Percentiles rank a stretch among this genome's conserved stretches.
Conservation (phyloP, 2,329 filamentous ascomycete species). For the Pestalotiopsis sp. region DNA sequence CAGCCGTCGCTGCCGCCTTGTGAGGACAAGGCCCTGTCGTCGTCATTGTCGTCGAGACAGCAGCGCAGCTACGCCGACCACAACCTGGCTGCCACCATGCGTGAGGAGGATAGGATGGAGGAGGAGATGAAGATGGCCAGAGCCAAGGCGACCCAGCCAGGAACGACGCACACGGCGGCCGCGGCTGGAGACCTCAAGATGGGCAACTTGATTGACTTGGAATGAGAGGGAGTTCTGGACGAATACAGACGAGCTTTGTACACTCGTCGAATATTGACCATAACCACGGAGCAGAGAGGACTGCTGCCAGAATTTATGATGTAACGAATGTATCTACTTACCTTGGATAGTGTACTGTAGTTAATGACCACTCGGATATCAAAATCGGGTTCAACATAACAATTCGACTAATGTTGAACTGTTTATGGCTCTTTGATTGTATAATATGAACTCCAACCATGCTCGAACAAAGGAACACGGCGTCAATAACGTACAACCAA, state of each 20-base stretch:
- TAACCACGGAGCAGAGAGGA: background rate
- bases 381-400: background rate
- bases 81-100: background rate
- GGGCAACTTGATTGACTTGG: background rate
- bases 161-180: background rate
- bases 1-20: background rate
- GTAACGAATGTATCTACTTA: background rate
- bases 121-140: background rate
- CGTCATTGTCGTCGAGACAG: background rate
- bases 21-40: background rate
- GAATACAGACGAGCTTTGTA: too few species aligned
- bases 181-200: background rate
- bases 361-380: background rate
- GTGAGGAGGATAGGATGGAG: too few species aligned
- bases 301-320: background rate
- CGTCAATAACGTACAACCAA: constrained; percentile 14
- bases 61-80: background rate
- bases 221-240: background rate
- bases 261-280: too few species aligned
- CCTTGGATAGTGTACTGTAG: background rate
- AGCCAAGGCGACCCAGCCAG: background rate
- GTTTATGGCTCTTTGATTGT: constrained; percentile 8
- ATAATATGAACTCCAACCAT: constrained; percentile 14
- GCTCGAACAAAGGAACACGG: constrained; percentile 16
- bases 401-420: background rate